Evolutionary conservation across 139 green algal genomes (phyloP).

Genomic region (Dunaliella primolecta): DNA sequence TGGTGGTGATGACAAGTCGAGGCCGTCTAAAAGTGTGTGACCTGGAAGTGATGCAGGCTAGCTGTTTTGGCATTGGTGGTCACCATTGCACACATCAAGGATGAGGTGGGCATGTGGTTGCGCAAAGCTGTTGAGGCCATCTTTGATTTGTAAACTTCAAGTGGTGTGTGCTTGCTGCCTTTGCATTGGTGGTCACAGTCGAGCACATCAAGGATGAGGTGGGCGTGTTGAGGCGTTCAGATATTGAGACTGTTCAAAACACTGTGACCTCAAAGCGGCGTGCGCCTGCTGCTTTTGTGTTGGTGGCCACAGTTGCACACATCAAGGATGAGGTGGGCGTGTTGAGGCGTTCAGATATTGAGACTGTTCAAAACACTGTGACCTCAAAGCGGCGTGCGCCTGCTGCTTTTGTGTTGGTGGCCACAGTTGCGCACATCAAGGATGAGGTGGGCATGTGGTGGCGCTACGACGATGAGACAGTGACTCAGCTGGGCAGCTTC

Average conservation of each 20-base stretch:
- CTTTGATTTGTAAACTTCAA: conserved; percentile 44
- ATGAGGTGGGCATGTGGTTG: conserved; percentile 66
- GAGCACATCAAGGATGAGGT: conserved; percentile 36
- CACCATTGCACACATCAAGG: conserved; percentile 44
- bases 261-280: no score
- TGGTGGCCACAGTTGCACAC: conserved; percentile 44
- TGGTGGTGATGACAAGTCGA: no score
- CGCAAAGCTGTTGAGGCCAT: conserved; percentile 82
- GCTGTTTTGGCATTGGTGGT: no score
- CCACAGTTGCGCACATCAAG: conserved; percentile 43
- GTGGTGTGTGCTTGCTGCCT: no score
- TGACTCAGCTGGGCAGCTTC: conserved; percentile 42
- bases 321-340: conserved; percentile 27
- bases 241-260: conserved; percentile 80
- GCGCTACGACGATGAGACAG: conserved; percentile 83
- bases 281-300: no score
- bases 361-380: no score
- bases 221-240: conserved; percentile 81
- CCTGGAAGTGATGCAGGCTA: no score
- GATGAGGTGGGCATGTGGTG: conserved; percentile 63
- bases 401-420: no score
- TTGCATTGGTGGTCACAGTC: no score
- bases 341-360: conserved; percentile 91
- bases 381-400: no score
- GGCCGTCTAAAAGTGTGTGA: no score